A percentile compares a stretch with the other conserved stretches of the same genome.
Conservation (phyloP, 2,329 filamentous ascomycete genomes). For the Claviceps purpurea region DNA sequence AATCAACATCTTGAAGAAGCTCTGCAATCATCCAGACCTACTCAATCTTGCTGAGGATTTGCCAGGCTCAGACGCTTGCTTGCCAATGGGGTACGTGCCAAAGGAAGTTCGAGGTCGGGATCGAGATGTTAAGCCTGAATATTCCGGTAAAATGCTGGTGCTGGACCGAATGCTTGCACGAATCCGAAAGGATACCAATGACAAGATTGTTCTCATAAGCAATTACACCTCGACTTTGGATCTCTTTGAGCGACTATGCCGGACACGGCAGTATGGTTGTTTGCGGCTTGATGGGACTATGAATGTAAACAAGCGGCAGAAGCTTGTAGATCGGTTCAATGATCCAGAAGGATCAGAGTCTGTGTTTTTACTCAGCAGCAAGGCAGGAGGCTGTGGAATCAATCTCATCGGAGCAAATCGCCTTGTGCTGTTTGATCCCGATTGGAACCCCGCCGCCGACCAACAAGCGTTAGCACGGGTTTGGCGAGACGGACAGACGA, state of each 20-base stretch:
- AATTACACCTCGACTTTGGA: conserved; percentile 97
- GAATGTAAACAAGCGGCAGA: conserved; percentile 94
- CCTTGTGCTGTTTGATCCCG: conserved; percentile 88
- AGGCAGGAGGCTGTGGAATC: conserved; percentile 91
- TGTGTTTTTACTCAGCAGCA: conserved; percentile 89
- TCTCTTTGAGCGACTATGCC: conserved; percentile 83
- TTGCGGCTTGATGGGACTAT: conserved; percentile 91
- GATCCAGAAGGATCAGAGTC: conserved; percentile 83
- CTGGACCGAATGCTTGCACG: conserved; percentile 95
- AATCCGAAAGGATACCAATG: conserved; percentile 90
- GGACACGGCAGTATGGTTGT: conserved; percentile 68
- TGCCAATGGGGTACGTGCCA: conserved; percentile 76
- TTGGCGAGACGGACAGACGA: conserved; percentile 98
- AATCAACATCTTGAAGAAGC: conserved; percentile 92
- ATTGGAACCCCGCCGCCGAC: conserved; percentile 96
- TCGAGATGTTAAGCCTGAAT: conserved; percentile 86
- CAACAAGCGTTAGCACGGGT: conserved; percentile 95
- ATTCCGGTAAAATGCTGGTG: conserved; percentile 96
- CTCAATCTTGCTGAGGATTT: conserved; percentile 72
- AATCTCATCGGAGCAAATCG: conserved; percentile 92
- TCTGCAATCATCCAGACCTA: conserved; percentile 95
- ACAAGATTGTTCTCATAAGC: conserved; percentile 98
- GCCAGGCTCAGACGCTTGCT: conserved; percentile 70
- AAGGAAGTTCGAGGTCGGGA: conserved; percentile 81
- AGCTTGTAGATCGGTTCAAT: conserved; percentile 96